Conservation (phyloP, 2,329 filamentous ascomycete species). For the Hypocrella siamensis region DNA sequence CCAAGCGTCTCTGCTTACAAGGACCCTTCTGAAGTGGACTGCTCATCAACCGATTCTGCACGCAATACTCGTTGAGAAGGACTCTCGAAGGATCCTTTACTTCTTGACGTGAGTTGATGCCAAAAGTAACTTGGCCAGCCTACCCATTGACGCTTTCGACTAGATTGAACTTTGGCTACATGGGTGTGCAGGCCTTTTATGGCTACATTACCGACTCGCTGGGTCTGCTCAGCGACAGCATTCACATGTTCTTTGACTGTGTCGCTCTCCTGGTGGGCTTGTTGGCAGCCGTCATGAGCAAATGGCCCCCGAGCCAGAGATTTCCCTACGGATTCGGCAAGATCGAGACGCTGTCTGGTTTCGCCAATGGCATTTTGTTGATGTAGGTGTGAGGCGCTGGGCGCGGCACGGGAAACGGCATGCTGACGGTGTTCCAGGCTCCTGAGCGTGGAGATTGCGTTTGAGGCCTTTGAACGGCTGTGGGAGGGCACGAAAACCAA, state of each 20-base stretch:
- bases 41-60: slow-evolving; percentile 64
- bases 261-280: slow-evolving; percentile 81
- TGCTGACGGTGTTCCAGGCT: slow-evolving; percentile 35
- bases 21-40: slow-evolving; percentile 52
- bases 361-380: slow-evolving; percentile 89
- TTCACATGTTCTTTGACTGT: slow-evolving; percentile 99
- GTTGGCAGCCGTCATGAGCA: slow-evolving; percentile 84
- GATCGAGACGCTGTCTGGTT: slow-evolving; percentile 88
- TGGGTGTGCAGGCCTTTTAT: slow-evolving; percentile 88
- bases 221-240: slow-evolving; percentile 89
- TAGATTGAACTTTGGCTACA: slow-evolving; percentile 87
- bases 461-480: slow-evolving; percentile 81
- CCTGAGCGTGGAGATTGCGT: slow-evolving; percentile 89
- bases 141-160: background rate
- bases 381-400: slow-evolving; percentile 57
- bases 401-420: background rate
- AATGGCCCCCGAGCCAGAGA: slow-evolving; percentile 78
- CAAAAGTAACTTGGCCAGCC: background rate
- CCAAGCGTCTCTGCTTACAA: slow-evolving; percentile 53
- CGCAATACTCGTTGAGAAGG: slow-evolving; percentile 75
- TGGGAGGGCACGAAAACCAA: slow-evolving; percentile 73
- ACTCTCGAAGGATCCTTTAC: slow-evolving; percentile 91
- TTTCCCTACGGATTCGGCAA: slow-evolving; percentile 97
- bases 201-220: slow-evolving; percentile 87
- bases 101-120: slow-evolving; percentile 62